A percentile compares a stretch with the other conserved stretches of the same genome.
Evolutionary conservation across 192 early-diverging fungal species (phyloP).

Genomic region (Linnemannia schmuckeri): DNA sequence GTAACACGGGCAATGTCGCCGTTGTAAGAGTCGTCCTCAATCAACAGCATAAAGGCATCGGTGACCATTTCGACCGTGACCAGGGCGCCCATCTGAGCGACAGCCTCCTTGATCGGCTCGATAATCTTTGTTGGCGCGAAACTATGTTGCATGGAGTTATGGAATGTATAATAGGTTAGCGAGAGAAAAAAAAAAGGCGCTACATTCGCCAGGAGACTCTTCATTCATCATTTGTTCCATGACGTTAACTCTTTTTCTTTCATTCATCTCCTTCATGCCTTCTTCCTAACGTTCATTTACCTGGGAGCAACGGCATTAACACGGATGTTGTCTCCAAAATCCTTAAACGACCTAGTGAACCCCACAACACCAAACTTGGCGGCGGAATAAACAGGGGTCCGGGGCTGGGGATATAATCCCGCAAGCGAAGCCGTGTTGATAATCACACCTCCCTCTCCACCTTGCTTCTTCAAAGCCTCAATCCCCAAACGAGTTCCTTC

Average conservation of each 20-base stretch:
- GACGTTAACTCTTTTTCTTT: no score
- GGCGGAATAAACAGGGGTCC: conserved; percentile 79
- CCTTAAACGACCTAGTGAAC: conserved; percentile 68
- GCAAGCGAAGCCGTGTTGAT: conserved; percentile 85
- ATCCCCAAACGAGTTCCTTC: conserved; percentile 81
- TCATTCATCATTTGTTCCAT: not conserved
- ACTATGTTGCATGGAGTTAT: not conserved
- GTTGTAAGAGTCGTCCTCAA: conserved; percentile 67
- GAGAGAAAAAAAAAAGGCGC: no score
- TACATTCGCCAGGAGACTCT: not conserved
- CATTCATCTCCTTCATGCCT: no score
- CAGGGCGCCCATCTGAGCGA: conserved; percentile 40
- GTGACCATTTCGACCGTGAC: conserved; percentile 63
- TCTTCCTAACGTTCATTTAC: not conserved
- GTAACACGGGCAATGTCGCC: conserved; percentile 61
- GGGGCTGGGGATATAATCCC: conserved; percentile 68
- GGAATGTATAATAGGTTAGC: no score
- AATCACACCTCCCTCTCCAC: conserved; percentile 70
- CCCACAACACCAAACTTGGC: conserved; percentile 82
- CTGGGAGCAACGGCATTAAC: conserved; percentile 76
- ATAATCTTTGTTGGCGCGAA: conserved; percentile 69
- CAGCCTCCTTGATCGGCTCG: conserved; percentile 47
- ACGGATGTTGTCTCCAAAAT: conserved; percentile 61
- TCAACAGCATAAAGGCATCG: conserved; percentile 68
- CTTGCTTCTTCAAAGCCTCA: conserved; percentile 63